These are phyloP conservation scores for Penicillium ochrochloron DNA, from an alignment of 495 filamentous ascomycete genomes.

Conservation along the genomic window DNA sequence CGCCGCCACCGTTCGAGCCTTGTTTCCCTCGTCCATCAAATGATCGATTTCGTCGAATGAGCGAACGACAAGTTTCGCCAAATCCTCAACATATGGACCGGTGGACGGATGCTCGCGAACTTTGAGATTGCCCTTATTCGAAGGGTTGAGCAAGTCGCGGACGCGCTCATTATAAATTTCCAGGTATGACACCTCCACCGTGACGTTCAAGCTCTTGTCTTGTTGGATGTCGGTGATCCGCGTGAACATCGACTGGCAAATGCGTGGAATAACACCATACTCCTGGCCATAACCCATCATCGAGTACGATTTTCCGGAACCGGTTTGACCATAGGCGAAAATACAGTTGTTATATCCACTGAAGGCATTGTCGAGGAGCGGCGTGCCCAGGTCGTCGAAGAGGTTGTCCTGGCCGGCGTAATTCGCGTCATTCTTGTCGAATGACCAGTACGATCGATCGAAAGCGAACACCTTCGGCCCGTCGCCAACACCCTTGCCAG, in stretches of 20 bases:
- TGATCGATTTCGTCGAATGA: slow-evolving; percentile 95
- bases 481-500: slow-evolving; percentile 65
- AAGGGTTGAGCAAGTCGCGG: slow-evolving; percentile 92
- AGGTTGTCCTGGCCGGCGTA: slow-evolving; percentile 92
- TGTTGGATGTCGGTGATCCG: slow-evolving; percentile 75
- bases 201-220: slow-evolving; percentile 81
- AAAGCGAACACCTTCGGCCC: slow-evolving; percentile 91
- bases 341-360: slow-evolving; percentile 99
- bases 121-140: slow-evolving; percentile 94
- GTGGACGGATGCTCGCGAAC: slow-evolving; percentile 98
- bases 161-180: slow-evolving; percentile 99
- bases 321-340: slow-evolving; percentile 98
- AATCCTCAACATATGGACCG: slow-evolving; percentile 96
- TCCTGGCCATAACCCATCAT: slow-evolving; percentile 99
- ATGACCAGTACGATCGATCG: slow-evolving; percentile 98
- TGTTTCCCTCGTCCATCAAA: slow-evolving; percentile 99
- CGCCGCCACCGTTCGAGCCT: slow-evolving; percentile 95
- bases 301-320: slow-evolving; percentile 97
- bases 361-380: slow-evolving; percentile 97
- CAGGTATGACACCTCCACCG: slow-evolving; percentile 97
- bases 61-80: slow-evolving; percentile 96
- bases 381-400: slow-evolving; percentile 84
- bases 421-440: slow-evolving; percentile 76
- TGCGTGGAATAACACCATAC: slow-evolving; percentile 94
- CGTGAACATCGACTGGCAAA: slow-evolving; percentile 97